These are phyloP conservation scores for Acanthamoeba triangularis DNA, from an alignment of 208 protist species.

Conservation along the genomic window DNA sequence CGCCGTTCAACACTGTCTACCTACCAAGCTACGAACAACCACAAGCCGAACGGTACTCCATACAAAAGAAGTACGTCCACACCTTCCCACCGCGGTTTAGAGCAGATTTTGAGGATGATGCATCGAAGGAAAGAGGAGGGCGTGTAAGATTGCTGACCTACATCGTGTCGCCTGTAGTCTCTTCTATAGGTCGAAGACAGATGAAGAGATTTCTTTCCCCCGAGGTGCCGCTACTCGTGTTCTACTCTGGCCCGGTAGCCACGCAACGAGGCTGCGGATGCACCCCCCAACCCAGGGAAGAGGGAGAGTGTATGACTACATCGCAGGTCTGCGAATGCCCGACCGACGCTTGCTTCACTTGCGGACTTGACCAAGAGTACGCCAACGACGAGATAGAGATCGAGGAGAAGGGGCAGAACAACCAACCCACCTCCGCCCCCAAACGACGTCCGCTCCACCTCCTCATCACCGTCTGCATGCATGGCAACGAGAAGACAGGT, in stretches of 20 bases:
- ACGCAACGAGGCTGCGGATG: background rate
- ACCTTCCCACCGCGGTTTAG: no score
- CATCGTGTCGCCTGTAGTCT: background rate
- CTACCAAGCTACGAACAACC: no score
- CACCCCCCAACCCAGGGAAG: background rate
- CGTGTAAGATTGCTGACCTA: no score
- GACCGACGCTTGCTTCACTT: background rate
- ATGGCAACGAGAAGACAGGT: slow-evolving; percentile 42
- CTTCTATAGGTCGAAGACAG: background rate
- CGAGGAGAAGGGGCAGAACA: background rate
- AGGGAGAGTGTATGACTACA: background rate
- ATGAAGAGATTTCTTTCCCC: slow-evolving; percentile 48
- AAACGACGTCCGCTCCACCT: background rate
- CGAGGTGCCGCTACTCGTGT: slow-evolving; percentile 9
- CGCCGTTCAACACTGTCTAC: no score
- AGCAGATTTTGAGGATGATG: no score
- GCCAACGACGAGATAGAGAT: background rate
- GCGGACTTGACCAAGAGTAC: background rate
- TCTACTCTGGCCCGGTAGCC: background rate
- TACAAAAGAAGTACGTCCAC: no score
- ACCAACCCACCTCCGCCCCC: background rate
- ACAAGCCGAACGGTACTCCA: no score
- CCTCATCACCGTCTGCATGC: slow-evolving; percentile 44
- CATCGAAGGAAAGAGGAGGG: no score
- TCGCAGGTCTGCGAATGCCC: background rate